These are phyloP conservation scores for Ogataea nonfermentans DNA, from an alignment of 805 yeast genomes.

Conservation along the genomic window DNA sequence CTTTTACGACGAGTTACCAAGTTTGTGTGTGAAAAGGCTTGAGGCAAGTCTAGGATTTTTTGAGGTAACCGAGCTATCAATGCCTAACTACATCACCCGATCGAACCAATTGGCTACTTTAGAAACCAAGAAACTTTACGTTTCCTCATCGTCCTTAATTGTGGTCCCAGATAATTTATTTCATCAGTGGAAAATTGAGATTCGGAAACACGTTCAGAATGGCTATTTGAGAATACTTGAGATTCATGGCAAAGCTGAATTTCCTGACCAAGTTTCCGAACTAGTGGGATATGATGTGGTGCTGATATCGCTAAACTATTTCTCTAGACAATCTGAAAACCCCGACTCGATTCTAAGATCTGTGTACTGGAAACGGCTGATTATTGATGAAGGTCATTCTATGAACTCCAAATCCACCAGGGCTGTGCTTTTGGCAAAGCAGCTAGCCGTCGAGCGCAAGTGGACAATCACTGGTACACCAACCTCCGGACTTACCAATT, in stretches of 20 bases:
- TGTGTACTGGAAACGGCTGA: constrained; percentile 64
- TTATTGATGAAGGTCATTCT: constrained; percentile 76
- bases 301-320: constrained; percentile 46
- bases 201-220: constrained; percentile 50
- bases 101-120: constrained; percentile 7
- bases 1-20: constrained; percentile 44
- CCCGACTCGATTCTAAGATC: constrained; percentile 37
- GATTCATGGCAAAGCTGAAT: constrained; percentile 19
- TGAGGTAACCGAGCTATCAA: constrained; percentile 22
- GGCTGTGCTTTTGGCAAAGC: constrained; percentile 47
- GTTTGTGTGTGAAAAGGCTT: constrained; percentile 38
- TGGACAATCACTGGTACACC: constrained; percentile 83
- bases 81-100: constrained; percentile 17
- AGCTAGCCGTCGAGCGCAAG: constrained; percentile 53
- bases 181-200: constrained; percentile 63
- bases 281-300: constrained; percentile 51
- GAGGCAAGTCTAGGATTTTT: constrained; percentile 45
- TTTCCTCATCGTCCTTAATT: constrained; percentile 55
- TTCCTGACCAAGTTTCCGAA: constrained; percentile 34
- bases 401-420: constrained; percentile 52
- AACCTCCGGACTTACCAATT: constrained; percentile 62
- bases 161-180: constrained; percentile 66
- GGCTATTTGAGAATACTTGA: constrained; percentile 38
- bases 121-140: constrained; percentile 33
- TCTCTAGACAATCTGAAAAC: constrained; percentile 40